Conservation (phyloP, 805 yeast species). For the Lipomyces sp. region DNA sequence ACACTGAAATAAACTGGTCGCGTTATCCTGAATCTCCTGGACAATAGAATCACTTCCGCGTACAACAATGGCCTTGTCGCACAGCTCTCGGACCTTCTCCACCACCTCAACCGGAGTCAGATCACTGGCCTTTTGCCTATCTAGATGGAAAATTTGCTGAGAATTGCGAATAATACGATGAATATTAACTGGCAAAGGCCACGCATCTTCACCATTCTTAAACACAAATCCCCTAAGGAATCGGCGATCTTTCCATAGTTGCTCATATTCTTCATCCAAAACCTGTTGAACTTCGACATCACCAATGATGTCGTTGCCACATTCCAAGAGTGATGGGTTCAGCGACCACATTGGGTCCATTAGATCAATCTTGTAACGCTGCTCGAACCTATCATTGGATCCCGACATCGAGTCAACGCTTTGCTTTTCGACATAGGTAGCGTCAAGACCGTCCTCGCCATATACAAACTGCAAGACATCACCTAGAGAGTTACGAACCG, state of each 20-base stretch:
- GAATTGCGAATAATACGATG: constrained; percentile 97
- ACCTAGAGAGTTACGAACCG: constrained; percentile 96
- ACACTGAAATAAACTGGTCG: constrained; percentile 87
- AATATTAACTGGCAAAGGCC: constrained; percentile 98
- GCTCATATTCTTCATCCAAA: constrained; percentile 83
- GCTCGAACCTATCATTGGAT: constrained; percentile 79
- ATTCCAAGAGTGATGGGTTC: constrained; percentile 76
- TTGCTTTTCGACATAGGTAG: constrained; percentile 96
- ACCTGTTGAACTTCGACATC: constrained; percentile 80
- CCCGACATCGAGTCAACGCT: constrained; percentile 95
- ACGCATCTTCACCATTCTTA: constrained; percentile 89
- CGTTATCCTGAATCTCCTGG: constrained; percentile 88
- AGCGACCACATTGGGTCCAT: constrained; percentile 67
- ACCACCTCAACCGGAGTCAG: constrained; percentile 83
- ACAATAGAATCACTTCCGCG: constrained; percentile 79
- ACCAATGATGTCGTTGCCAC: constrained; percentile 89
- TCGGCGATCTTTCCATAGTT: constrained; percentile 74
- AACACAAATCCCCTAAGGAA: constrained; percentile 81
- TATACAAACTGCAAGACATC: constrained; percentile 94
- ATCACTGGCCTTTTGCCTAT: constrained; percentile 87
- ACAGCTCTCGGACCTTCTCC: constrained; percentile 67
- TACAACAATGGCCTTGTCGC: constrained; percentile 70
- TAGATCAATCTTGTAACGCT: constrained; percentile 83
- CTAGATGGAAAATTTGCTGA: constrained; percentile 94
- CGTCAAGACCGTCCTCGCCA: constrained; percentile 99